Evolutionary conservation across 495 filamentous ascomycete species (phyloP).

Genomic region (Daldinia concentrica): DNA sequence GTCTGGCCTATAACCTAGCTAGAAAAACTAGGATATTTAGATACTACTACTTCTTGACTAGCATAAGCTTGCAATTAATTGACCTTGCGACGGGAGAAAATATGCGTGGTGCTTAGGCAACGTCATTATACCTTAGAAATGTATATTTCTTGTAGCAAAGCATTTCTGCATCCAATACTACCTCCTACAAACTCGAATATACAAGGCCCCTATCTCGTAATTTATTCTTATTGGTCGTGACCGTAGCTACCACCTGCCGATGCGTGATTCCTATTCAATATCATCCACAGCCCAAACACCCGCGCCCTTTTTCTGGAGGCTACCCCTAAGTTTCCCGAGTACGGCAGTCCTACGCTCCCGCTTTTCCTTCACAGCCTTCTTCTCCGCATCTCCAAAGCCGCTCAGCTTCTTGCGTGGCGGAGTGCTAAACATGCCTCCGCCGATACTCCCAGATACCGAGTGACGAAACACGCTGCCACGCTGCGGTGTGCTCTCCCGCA

Average conservation of each 20-base stretch:
- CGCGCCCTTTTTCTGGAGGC: constrained; percentile 51
- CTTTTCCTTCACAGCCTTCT: constrained; percentile 61
- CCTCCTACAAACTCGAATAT: constrained; percentile 13
- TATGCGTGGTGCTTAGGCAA: not conserved
- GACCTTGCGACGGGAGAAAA: constrained; percentile 1
- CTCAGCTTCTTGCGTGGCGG: constrained; percentile 64
- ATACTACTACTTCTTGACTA: constrained; percentile 5
- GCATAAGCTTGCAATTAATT: constrained; percentile 5
- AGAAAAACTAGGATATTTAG: constrained; percentile 20
- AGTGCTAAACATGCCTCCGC: constrained; percentile 47
- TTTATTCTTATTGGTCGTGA: not conserved
- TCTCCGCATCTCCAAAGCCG: constrained; percentile 63
- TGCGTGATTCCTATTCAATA: constrained; percentile 32
- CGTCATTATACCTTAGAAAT: constrained; percentile 1
- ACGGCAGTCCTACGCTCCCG: constrained; percentile 63
- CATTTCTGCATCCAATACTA: constrained; percentile 4
- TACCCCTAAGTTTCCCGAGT: constrained; percentile 53
- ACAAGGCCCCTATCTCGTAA: not conserved
- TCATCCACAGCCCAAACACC: constrained; percentile 50
- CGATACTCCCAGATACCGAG: constrained; percentile 58
- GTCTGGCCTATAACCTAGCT: not conserved
- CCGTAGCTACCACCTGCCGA: not conserved
- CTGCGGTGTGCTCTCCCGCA: constrained; percentile 52
- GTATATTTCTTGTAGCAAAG: constrained; percentile 6
- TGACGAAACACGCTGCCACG: constrained; percentile 52